Evolutionary conservation across 2,329 filamentous ascomycete genomes (phyloP), one percentile per base, ranked within the genome.

Genomic region (Dothistroma pini): DNA sequence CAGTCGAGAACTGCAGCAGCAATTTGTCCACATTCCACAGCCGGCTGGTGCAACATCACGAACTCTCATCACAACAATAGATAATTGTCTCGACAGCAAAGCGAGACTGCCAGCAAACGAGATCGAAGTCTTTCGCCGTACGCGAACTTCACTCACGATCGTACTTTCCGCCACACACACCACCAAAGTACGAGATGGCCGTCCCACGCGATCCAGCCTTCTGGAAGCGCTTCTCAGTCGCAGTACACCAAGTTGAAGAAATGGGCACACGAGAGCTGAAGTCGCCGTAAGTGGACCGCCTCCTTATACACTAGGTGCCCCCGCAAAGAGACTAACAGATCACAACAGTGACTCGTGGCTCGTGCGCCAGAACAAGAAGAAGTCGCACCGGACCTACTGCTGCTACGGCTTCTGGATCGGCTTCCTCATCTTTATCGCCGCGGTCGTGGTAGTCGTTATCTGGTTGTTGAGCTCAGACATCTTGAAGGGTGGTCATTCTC

Each of bases 221-320:
- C 75, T 86, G 84, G 84, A 79, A 80, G 59, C 81, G 84, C 67
- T 86, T 86, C 76, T 84, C 81, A 61, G 72, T 77, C 55, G 84
- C 84, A 41, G 81, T 85, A 1, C 84, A 85, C 69, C 72, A 78
- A 56, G 82, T 85, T 65, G 83, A 85, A 67, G 78, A 81, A 64
- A 51, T 59, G 31, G 54, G 57, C 7, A 21, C 51, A 21, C 54
- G 59, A 34, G 55, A 74, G 49, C 60, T 73, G 35, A 73, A 77
- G 63, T 74, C 77, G 61, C 69, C 74, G 77, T 79, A 76, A 65
- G 75, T 74, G 25, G 25, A 29, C 25, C 25, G 25, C 25, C 25
- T 29, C 12, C 52, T 51, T 32, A 44, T 58, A 21, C 29, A 51
- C 57, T 56, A 63, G 54, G 57, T 65, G 9, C 11, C 14, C 38